Evolutionary conservation across 768 basidiomycete species (phyloP).

Genomic region (Amanita pseudoporphyria): DNA sequence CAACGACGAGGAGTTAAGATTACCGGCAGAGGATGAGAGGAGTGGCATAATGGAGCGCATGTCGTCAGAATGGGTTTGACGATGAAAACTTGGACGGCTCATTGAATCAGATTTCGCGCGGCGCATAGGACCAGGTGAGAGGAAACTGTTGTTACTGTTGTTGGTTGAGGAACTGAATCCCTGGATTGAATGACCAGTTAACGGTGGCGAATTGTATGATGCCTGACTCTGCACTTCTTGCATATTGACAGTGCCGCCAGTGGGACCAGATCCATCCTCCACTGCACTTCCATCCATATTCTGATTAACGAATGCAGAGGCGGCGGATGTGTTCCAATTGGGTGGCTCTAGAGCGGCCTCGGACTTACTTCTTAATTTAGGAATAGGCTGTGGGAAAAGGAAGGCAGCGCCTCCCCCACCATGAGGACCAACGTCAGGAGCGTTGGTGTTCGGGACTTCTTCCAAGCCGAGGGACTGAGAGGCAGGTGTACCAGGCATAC

Average conservation of each 20-base stretch:
- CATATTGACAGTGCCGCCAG: constrained; percentile 22
- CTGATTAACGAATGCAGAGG: constrained; percentile 4
- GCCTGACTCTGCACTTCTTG: constrained; percentile 29
- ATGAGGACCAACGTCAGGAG: background rate
- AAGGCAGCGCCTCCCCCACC: constrained; percentile 8
- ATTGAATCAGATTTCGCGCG: constrained; percentile 41
- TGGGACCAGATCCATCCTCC: constrained; percentile 12
- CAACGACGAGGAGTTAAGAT: background rate
- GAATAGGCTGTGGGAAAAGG: constrained; percentile 15
- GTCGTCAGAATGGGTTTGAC: constrained; percentile 58
- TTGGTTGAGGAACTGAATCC: constrained; percentile 4
- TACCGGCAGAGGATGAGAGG: background rate
- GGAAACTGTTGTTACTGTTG: background rate
- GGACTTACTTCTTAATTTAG: constrained; percentile 47
- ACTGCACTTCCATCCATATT: constrained; percentile 1
- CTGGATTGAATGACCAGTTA: constrained; percentile 10
- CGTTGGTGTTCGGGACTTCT: background rate
- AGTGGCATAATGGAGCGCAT: constrained; percentile 19
- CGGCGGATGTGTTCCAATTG: constrained; percentile 30
- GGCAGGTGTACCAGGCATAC: constrained; percentile 5
- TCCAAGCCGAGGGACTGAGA: background rate
- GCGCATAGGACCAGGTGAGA: constrained; percentile 32
- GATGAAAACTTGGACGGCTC: constrained; percentile 28
- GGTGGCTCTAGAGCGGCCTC: constrained; percentile 49
- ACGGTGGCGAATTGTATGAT: background rate